phyloP scores from a whole-genome alignment of 345 rosid species.

The Camelina laxa region DNA sequence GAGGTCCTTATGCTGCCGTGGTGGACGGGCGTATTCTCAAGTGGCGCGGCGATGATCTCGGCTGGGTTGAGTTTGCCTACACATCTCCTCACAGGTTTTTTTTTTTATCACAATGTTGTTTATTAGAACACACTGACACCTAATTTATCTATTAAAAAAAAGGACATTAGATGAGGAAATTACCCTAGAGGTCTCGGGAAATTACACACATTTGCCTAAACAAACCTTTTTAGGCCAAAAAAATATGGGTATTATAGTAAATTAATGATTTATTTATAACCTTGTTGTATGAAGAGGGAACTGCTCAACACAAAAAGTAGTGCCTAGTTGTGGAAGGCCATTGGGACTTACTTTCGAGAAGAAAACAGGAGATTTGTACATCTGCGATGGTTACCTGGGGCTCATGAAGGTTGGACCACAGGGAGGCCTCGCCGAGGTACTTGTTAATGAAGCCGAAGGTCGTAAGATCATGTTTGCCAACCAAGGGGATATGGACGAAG shows the following conservation, averaged over 20 bases:
- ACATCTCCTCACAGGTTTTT: conserved; percentile 57
- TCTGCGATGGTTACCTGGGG: conserved; percentile 76
- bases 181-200: not conserved
- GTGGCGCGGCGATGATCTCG: conserved; percentile 42
- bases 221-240: no score
- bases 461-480: conserved; percentile 62
- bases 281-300: conserved; percentile 49
- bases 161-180: not conserved
- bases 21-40: conserved; percentile 45
- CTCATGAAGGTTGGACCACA: conserved; percentile 64
- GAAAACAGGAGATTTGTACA: conserved; percentile 73
- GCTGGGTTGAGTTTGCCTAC: conserved; percentile 69
- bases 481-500: conserved; percentile 63
- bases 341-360: conserved; percentile 66
- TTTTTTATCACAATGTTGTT: not conserved
- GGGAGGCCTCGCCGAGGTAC: conserved; percentile 60
- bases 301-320: conserved; percentile 54
- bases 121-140: not conserved
- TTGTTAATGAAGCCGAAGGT: conserved; percentile 57
- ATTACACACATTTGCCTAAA: no score
- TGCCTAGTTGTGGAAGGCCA: conserved; percentile 78
- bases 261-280: not conserved
- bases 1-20: conserved; percentile 42
- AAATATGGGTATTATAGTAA: not conserved
- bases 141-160: not conserved